Conservation (phyloP, 192 early-diverging fungal genomes). For the Anaeromyces robustus region DNA sequence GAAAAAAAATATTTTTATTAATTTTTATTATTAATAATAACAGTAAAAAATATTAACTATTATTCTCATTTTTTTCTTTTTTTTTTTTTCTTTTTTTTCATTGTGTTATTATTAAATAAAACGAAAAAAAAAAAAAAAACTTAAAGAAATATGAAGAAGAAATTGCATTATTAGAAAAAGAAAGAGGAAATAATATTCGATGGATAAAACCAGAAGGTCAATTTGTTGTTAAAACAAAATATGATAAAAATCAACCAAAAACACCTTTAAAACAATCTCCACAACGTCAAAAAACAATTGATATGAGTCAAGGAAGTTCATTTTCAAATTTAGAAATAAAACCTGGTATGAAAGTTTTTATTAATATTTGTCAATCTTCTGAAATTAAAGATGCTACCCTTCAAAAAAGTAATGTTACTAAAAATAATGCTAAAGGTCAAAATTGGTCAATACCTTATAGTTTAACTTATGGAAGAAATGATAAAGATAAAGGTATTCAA, state of each 20-base stretch:
- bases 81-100: too few species aligned
- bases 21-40: too few species aligned
- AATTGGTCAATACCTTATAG: conserved; percentile 39
- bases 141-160: conserved; percentile 34
- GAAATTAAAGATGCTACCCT: conserved; percentile 18
- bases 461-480: conserved; percentile 18
- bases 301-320: neutral
- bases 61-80: too few species aligned
- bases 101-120: neutral
- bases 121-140: neutral
- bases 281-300: neutral
- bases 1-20: too few species aligned
- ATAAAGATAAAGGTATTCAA: conserved; percentile 25
- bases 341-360: conserved; percentile 22
- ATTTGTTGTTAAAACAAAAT: conserved; percentile 23
- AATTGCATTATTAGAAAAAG: conserved; percentile 23
- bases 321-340: neutral
- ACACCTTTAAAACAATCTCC: conserved; percentile 1
- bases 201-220: conserved; percentile 29
- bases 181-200: conserved; percentile 27
- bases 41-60: too few species aligned
- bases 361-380: conserved; percentile 30
- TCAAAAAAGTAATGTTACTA: neutral
- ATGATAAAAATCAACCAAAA: conserved; percentile 3
- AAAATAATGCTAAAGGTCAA: conserved; percentile 9